Conservation (phyloP, 23 red algal species). For the Porphyridium purpureum region DNA sequence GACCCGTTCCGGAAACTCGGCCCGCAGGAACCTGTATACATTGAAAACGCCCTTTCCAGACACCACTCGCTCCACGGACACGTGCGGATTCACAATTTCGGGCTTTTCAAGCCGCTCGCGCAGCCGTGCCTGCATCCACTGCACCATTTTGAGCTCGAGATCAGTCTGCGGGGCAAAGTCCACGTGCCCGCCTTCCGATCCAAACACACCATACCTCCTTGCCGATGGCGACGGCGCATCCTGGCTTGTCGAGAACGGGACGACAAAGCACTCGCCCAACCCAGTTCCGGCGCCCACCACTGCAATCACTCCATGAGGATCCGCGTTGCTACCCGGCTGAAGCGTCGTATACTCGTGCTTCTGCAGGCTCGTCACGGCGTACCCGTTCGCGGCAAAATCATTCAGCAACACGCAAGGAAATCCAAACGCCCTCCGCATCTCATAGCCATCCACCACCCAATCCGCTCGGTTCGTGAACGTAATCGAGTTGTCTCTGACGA, state of each 20-base stretch:
- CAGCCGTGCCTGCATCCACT: not conserved
- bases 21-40: constrained; percentile 67
- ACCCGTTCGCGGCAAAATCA: constrained; percentile 91
- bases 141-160: constrained; percentile 13
- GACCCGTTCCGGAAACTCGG: not conserved
- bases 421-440: not conserved
- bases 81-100: constrained; percentile 1
- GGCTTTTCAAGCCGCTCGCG: not conserved
- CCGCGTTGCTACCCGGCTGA: constrained; percentile 38
- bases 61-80: constrained; percentile 90
- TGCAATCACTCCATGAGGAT: constrained; percentile 18
- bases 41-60: constrained; percentile 82
- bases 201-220: constrained; percentile 23
- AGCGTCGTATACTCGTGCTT: constrained; percentile 36
- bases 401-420: constrained; percentile 22
- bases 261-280: constrained; percentile 85
- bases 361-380: constrained; percentile 49
- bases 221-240: not conserved
- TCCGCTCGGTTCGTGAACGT: no score
- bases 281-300: constrained; percentile 89
- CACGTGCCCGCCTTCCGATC: constrained; percentile 88
- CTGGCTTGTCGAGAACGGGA: constrained; percentile 17
- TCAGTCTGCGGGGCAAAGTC: constrained; percentile 86
- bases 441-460: not conserved
- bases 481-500: no score